Evolutionary conservation across 768 basidiomycete species (phyloP).

Genomic region (Mycena galericulata): DNA sequence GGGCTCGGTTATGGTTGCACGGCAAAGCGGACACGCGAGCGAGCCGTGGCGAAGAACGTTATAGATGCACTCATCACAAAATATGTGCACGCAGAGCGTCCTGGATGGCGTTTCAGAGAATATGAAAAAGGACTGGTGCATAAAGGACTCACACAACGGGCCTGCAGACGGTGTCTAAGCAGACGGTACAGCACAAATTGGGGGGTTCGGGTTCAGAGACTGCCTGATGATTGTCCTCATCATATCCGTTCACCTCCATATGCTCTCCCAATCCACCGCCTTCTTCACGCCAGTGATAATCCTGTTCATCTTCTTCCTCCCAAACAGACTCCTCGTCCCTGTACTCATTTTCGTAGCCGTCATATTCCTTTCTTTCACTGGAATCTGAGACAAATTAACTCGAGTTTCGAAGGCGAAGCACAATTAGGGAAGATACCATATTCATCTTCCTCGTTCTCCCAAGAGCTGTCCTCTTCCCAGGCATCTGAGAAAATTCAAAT

Average conservation of each 20-base stretch:
- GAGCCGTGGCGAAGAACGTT: background rate
- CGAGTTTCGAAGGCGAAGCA: too few species aligned
- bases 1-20: slow-evolving; percentile 6
- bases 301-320: background rate
- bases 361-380: too few species aligned
- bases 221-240: slow-evolving; percentile 1
- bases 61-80: slow-evolving; percentile 13
- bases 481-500: too few species aligned
- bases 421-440: too few species aligned
- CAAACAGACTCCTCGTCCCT: background rate
- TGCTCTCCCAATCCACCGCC: background rate
- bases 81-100: slow-evolving; percentile 4
- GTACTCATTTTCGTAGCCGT: too few species aligned
- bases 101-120: slow-evolving; percentile 2
- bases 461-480: too few species aligned
- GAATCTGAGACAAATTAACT: too few species aligned
- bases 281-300: background rate
- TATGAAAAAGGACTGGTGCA: background rate
- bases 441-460: too few species aligned
- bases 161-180: slow-evolving; percentile 9
- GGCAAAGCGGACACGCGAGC: slow-evolving; percentile 14
- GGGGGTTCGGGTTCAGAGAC: slow-evolving; percentile 4
- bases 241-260: background rate
- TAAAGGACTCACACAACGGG: slow-evolving; percentile 15
- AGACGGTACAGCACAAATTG: slow-evolving; percentile 2